phyloP scores from a whole-genome alignment of 2,329 filamentous ascomycete species.

The Xylaria polymorpha region DNA sequence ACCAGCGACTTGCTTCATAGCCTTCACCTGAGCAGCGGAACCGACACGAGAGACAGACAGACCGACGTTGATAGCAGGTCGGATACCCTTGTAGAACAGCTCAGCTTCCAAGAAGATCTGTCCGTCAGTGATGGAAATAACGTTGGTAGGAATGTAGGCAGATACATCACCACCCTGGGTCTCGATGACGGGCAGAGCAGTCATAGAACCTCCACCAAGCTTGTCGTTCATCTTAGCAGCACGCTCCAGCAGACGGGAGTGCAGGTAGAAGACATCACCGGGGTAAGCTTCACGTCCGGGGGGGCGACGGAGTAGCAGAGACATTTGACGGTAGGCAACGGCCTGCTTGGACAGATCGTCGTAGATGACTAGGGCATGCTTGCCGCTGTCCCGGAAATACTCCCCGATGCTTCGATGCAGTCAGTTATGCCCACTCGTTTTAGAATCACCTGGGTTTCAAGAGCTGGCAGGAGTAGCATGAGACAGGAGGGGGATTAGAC shows the following conservation, averaged over 20 bases:
- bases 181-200: slow-evolving; percentile 97
- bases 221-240: slow-evolving; percentile 98
- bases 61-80: slow-evolving; percentile 99
- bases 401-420: slow-evolving; percentile 63
- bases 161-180: slow-evolving; percentile 99
- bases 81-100: slow-evolving; percentile 99
- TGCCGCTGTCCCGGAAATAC: slow-evolving; percentile 84
- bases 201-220: slow-evolving; percentile 94
- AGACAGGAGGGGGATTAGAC: no score
- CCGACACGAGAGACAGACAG: slow-evolving; percentile 99
- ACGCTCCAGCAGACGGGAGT: slow-evolving; percentile 99
- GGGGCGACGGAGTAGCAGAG: slow-evolving; percentile 94
- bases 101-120: slow-evolving; percentile 99
- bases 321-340: slow-evolving; percentile 99
- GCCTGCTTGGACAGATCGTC: slow-evolving; percentile 99
- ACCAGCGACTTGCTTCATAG: slow-evolving; percentile 99
- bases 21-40: slow-evolving; percentile 99
- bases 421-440: no score
- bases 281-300: slow-evolving; percentile 99
- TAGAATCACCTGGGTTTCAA: no score
- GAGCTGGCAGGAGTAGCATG: no score
- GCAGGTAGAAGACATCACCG: slow-evolving; percentile 99
- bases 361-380: slow-evolving; percentile 89
- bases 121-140: slow-evolving; percentile 99
- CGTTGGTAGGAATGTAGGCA: slow-evolving; percentile 99